Base-by-base conservation (phyloP, 345 rosid species). In the Aurinia saxatilis region DNA sequence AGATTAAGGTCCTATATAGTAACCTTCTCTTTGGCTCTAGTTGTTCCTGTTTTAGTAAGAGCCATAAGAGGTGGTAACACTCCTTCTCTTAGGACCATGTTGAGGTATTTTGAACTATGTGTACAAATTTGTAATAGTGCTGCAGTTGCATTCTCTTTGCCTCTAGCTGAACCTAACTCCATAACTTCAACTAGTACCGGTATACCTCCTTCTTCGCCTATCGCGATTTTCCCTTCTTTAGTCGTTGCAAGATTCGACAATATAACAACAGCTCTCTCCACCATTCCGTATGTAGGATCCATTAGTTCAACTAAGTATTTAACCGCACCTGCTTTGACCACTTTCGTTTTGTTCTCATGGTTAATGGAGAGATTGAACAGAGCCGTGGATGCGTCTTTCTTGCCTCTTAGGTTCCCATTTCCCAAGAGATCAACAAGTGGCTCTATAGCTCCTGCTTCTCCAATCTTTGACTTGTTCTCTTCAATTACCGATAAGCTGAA, bases 11-110 rank as follows among this genome's bases (percentile, higher is more conserved):
- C 8, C 8, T n/a, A n/a, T n/a, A n/a, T 17, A 41, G 0, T 6
- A 60, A 90, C 99, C 96, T 95, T 95, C 69, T 88, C 99, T 84
- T 71, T 90, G 52, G 88, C 97, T 66, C 97, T 80, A 14, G 88
- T 76, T 36, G 97, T 88, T 75, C 99, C 99, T 13, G 92, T 71
- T 62, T 81, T 90, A 18, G 95, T 82, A 60, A 95, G 76, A 12
- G 89, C 95, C 75, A 90, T 92, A 16, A 95, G 73, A 30, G 99
- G 97, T 7, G 96, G 99, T 50, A 88, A 87, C 36, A 84, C 97
- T 44, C 99, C 96, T 79, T 90, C 97, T 79, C 83, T 90, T 40
- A 95, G 87, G 62, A 86, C 91, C 72, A 3, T 61, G 69, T 76
- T 82, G 73, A 89, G 86, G 71, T 80, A 79, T 66, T 75, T 80